Conservation (phyloP, 2,329 filamentous ascomycete species). For the Pyricularia grisea region DNA sequence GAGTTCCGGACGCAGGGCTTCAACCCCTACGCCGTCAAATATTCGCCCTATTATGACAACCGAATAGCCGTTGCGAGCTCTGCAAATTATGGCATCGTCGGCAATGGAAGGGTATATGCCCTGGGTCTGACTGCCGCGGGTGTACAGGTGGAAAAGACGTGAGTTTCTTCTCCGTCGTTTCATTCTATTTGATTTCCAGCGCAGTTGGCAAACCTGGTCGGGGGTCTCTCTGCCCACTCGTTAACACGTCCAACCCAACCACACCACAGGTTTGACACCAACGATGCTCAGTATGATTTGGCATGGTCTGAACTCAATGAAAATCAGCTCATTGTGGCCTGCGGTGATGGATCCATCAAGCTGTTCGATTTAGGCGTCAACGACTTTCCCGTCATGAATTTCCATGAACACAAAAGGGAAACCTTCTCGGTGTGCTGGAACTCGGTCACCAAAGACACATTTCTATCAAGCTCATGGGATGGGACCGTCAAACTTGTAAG, state of each 20-base stretch:
- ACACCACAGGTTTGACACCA: conserved; percentile 72
- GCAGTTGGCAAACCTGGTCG: background rate
- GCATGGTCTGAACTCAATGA: conserved; percentile 96
- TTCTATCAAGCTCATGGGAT: conserved; percentile 90
- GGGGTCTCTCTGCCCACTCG: background rate
- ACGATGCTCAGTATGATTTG: conserved; percentile 91
- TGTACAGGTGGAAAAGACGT: conserved; percentile 78
- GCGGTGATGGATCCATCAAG: conserved; percentile 90
- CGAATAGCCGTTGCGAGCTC: conserved; percentile 81
- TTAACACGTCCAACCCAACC: background rate
- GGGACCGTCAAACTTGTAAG: conserved; percentile 81
- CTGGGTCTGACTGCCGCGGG: conserved; percentile 76
- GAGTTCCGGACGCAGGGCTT: conserved; percentile 89
- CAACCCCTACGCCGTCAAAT: conserved; percentile 96
- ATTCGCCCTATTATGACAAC: conserved; percentile 96
- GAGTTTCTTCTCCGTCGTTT: conserved; percentile 10
- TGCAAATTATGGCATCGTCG: conserved; percentile 95
- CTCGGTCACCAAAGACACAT: conserved; percentile 79
- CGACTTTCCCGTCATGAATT: conserved; percentile 82
- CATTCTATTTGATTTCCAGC: background rate
- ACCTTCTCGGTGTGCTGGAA: conserved; percentile 93
- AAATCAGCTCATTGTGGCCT: conserved; percentile 82
- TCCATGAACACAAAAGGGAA: conserved; percentile 88
- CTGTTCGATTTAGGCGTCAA: conserved; percentile 78
- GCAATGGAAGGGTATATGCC: conserved; percentile 84